These are phyloP conservation scores for Abrus precatorius DNA, from an alignment of 306 rosid species.

Conservation along the genomic window DNA sequence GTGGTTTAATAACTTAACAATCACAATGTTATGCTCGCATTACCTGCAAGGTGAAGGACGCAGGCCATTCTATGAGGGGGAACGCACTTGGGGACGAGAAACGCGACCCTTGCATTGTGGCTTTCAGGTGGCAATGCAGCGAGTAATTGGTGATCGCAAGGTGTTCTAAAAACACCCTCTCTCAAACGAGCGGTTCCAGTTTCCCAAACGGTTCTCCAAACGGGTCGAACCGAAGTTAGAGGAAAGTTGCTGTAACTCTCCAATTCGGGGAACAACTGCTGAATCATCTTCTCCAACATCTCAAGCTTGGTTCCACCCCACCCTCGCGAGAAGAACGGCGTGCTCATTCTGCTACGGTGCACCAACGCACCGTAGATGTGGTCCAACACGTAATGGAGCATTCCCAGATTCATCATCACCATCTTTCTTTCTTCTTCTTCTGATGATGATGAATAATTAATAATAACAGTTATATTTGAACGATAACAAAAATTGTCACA, in stretches of 20 bases:
- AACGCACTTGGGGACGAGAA: not conserved
- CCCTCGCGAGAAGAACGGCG: not conserved
- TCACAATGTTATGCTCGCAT: too few relatives aligned
- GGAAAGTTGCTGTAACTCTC: not conserved
- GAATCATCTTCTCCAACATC: constrained; percentile 7
- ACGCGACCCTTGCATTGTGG: not conserved
- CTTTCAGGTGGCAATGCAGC: constrained; percentile 8
- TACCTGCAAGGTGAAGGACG: constrained; percentile 8
- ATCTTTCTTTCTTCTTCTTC: not conserved
- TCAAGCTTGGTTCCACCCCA: constrained; percentile 9
- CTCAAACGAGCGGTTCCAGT: not conserved
- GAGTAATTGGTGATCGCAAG: not conserved
- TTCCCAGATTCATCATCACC: constrained; percentile 12
- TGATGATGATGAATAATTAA: too few relatives aligned
- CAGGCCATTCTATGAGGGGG: constrained; percentile 2
- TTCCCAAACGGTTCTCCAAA: not conserved
- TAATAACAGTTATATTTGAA: too few relatives aligned
- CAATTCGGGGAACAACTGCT: not conserved
- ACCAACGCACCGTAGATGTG: constrained; percentile 7
- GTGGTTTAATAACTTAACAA: too few relatives aligned
- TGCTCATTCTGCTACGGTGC: not conserved
- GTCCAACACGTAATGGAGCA: constrained; percentile 11
- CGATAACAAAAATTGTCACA: not conserved
- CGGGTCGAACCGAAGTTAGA: not conserved
- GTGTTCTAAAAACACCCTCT: constrained; percentile 1